A percentile compares a stretch with the other conserved stretches of the same genome.
Conservation (phyloP, 2,329 filamentous ascomycete species). For the Penicillium sp. region DNA sequence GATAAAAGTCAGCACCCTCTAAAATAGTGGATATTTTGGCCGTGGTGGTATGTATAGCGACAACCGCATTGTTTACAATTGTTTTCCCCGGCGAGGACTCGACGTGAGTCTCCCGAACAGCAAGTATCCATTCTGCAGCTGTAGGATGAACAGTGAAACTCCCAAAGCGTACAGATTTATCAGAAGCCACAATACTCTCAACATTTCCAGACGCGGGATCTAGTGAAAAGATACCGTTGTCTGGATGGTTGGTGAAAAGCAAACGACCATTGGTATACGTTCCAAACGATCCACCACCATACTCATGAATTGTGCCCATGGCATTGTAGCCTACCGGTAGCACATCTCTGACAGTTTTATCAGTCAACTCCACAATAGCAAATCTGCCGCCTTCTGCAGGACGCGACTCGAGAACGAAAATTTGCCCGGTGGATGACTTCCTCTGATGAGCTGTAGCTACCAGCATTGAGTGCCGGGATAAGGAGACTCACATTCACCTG, state of each 20-base stretch:
- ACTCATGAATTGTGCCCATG: slow-evolving; percentile 50
- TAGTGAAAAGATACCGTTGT: slow-evolving; percentile 43
- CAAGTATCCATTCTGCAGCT: slow-evolving; percentile 43
- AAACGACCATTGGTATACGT: slow-evolving; percentile 36
- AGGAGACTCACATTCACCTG: neutral
- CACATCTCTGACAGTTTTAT: slow-evolving; percentile 33
- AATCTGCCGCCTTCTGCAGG: slow-evolving; percentile 40
- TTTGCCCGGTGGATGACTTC: slow-evolving; percentile 5
- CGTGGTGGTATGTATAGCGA: slow-evolving; percentile 23
- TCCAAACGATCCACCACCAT: slow-evolving; percentile 47
- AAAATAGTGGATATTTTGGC: slow-evolving; percentile 34
- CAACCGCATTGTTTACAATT: slow-evolving; percentile 19
- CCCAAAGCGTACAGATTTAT: slow-evolving; percentile 39
- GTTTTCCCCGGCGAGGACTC: neutral
- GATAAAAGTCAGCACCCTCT: slow-evolving; percentile 52
- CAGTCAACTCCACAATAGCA: slow-evolving; percentile 42
- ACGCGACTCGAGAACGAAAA: slow-evolving; percentile 27
- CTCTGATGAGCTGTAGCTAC: neutral
- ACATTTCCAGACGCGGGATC: slow-evolving; percentile 36
- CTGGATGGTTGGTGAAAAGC: slow-evolving; percentile 45
- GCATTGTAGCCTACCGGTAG: slow-evolving; percentile 45
- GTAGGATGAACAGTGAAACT: slow-evolving; percentile 44
- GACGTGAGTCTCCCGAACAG: slow-evolving; percentile 33
- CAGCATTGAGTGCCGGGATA: neutral
- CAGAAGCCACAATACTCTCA: slow-evolving; percentile 24